phyloP scores from a whole-genome alignment of 2,329 filamentous ascomycete species.

The Alternaria arbusti region DNA sequence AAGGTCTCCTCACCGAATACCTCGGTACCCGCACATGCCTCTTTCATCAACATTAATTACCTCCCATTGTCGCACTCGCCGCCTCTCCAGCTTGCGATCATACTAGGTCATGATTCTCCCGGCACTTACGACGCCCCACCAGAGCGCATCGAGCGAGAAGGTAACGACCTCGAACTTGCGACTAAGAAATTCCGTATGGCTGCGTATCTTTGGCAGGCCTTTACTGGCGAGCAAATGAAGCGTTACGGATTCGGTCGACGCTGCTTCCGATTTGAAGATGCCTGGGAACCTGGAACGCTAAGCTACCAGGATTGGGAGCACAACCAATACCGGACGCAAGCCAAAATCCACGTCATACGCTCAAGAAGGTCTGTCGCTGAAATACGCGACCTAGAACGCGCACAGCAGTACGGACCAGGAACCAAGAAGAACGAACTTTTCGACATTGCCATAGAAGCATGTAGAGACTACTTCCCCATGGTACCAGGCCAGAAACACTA shows the following conservation, averaged over 20 bases:
- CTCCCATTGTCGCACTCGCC: constrained; percentile 78
- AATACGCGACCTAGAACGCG: constrained; percentile 76
- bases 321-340: constrained; percentile 84
- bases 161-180: constrained; percentile 80
- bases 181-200: constrained; percentile 93
- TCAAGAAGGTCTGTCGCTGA: constrained; percentile 84
- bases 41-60: constrained; percentile 84
- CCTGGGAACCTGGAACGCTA: constrained; percentile 86
- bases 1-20: constrained; percentile 75
- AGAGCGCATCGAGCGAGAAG: constrained; percentile 76
- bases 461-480: constrained; percentile 77
- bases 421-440: constrained; percentile 77
- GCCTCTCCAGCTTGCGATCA: constrained; percentile 85
- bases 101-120: constrained; percentile 86
- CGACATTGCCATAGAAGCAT: constrained; percentile 76
- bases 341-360: constrained; percentile 85
- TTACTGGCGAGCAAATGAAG: constrained; percentile 95
- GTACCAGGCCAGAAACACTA: constrained; percentile 82
- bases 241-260: constrained; percentile 85
- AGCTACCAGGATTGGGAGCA: constrained; percentile 75
- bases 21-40: constrained; percentile 74
- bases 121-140: constrained; percentile 84
- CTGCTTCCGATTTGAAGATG: constrained; percentile 89
- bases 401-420: constrained; percentile 76
- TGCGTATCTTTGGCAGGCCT: constrained; percentile 95